Evolutionary conservation across 371 early-diverging fungal genomes (phyloP), one percentile per base, ranked within the genome.

Genomic region (Mortierella sp.): DNA sequence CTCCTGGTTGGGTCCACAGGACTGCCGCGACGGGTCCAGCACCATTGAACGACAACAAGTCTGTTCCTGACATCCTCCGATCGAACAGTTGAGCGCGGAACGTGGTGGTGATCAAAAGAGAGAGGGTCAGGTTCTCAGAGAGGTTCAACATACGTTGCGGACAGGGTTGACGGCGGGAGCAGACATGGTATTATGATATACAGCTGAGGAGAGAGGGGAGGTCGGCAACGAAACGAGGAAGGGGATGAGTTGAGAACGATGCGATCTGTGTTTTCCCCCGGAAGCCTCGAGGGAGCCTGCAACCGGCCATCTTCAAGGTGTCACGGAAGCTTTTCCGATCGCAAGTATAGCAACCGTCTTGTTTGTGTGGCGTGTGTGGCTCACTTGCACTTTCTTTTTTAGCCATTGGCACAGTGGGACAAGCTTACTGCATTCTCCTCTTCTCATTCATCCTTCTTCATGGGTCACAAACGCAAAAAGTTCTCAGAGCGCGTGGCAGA

Each of bases 381-480:
- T 46, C 27, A n/a, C 46, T 3, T 27, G 40, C 17, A 27, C 17
- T 54, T 43, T 54, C 41, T 54, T 54, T 54, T 54, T 54, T 5
- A 21, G 3, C 45, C 10, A 10, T 34, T 47, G 47, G 47, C 24
- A 4, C 16, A 17, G 44, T 19, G 3, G 13, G 44, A 13, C 44
- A 3, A 4, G 44, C 44, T 27, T 28, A 25, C 22, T 25, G 10
- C 45, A 19, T 45, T 25, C 24, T 21, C 25, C 16, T 49, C 6
- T 49, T 24, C 24, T 47, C 47, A 47, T 47, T 13, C 9, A 9
- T 8, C 17, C 24, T 10, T 10, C 13, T 29, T 22, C 63, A 73
- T 76, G 76, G 76, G 76, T 47, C 76, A 76, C 52, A 76, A 76
- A 43, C 43, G 76, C 41, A 76, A 76, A 65, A 76, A 76, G 57